Base-by-base conservation (phyloP, 352 stramenopile species). In the Blastocystis sp. region DNA sequence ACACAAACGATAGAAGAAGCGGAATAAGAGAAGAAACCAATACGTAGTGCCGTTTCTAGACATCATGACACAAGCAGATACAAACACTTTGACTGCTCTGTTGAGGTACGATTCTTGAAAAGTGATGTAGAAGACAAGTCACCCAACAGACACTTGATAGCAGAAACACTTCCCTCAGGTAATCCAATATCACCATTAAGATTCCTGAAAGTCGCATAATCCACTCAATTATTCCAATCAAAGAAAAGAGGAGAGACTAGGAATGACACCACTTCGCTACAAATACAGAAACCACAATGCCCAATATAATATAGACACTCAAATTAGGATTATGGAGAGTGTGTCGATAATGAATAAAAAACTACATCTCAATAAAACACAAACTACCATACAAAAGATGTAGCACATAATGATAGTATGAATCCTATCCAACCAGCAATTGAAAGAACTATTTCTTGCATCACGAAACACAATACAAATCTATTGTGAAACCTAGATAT, bases 91-190 rank as follows among this genome's bases (percentile, higher is more conserved):
- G 7, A 1, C 1, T 32, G 35, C 57, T 78, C 39, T 78, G 27
- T 1, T 21, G 21, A 54, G 66, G 66, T 1, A 56, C 37, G 4
- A 78, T 2, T 7, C 54, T n/a, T 1, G 66, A 56, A 59, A 78
- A 78, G n/a, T 78, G 66, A 21, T 56, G 66, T 16, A 78, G 19
- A 21, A 78, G 27, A 19, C 66, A 78, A n/a, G 42, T 59, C 7
- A 27, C 37, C 66, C 66, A 78, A 35, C 19, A 57, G 5, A 78
- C 4, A 29, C 7, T 59, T 4, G 43, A 61, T 9, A 56, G 32
- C 11, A 39, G 7, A 2, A 78, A 32, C 37, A 78, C 37, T 46
- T 56, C 11, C 24, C 42, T n/a, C n/a, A 56, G 14, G 19, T 37
- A 78, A 39, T 78, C 66, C 32, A 57, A 29, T 39, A 78, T 21